Evolutionary conservation across 768 basidiomycete species (phyloP), one percentile per base, ranked within the genome.

Genomic region (Crassisporium funariophilum): DNA sequence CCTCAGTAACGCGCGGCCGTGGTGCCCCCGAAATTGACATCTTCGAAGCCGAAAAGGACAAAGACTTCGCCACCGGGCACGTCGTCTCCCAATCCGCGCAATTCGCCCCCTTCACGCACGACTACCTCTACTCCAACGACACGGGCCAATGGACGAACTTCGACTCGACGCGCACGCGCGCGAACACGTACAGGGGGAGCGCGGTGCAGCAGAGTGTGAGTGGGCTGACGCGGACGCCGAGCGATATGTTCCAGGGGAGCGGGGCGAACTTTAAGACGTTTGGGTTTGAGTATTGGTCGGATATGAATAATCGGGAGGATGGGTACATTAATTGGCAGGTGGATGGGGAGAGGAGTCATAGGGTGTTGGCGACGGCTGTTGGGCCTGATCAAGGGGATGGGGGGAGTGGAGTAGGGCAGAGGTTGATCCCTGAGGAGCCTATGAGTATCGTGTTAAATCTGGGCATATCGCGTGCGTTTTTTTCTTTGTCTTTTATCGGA

Each of bases 1-100:
- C 91, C 0, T 36, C 53, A 13, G 48, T 59, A 36, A 57, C 49
- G 12, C 58, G 67, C 24, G 89, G 90, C 9, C 83, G 90, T 38
- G 83, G 84, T 4, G 82, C 86, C 0, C 89, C 89, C 3, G 88
- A 93, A 65, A 90, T 93, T 58, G 90, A 92, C 63, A 74, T 91
- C 47, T 74, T 91, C 49, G 89, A 93, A 65, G 86, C 84, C 0
- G 83, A 88, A 60, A 75, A 74, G 58, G 79, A 84, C 70, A 85
- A 86, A 50, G 59, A 61, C 36, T 44, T 52, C 46, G 46, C 50
- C 10, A 35, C 55, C 1, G 86, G 78, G 16, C 78, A 77, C 47
- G 76, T 79, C 41, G 83, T 83, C 6, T 89, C 86, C n/a, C 88
- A 90, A 66, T 82, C 79, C 2, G 81, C 78, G 16, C 89, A 90